phyloP scores from a whole-genome alignment of 2,329 filamentous ascomycete species.

The Lecanicillium sp. region DNA sequence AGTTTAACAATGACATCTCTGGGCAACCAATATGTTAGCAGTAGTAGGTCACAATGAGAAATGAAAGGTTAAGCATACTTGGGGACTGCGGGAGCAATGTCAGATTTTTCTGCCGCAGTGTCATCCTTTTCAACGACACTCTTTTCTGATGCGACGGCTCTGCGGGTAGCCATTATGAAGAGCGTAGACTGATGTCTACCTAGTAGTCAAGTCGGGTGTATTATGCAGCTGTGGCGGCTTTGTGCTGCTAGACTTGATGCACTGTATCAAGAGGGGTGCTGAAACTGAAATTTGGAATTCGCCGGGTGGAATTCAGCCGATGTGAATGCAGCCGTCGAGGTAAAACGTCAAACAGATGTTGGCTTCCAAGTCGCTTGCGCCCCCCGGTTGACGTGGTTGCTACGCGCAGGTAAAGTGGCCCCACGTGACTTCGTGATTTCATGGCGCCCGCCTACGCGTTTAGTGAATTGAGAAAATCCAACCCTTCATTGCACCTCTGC shows the following conservation, averaged over 20 bases:
- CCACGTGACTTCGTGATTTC: constrained; percentile 18
- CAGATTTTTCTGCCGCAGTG: constrained; percentile 47
- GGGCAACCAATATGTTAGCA: constrained; percentile 6
- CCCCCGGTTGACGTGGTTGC: neutral
- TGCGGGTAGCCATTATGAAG: constrained; percentile 57
- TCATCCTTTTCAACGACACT: constrained; percentile 55
- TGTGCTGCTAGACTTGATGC: neutral
- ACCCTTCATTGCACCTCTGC: too few relatives aligned
- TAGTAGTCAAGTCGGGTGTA: constrained; percentile 8
- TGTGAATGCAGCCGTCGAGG: too few relatives aligned
- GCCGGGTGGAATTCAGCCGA: too few relatives aligned
- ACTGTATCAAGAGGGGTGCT: too few relatives aligned
- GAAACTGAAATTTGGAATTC: too few relatives aligned
- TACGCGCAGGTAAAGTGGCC: constrained; percentile 5
- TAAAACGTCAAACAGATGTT: neutral
- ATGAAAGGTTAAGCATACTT: constrained; percentile 38
- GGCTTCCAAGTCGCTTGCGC: too few relatives aligned
- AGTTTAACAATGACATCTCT: constrained; percentile 86
- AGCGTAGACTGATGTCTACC: neutral
- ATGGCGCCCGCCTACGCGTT: constrained; percentile 1
- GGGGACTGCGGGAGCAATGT: constrained; percentile 76
- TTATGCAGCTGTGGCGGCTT: too few relatives aligned
- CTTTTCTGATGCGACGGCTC: constrained; percentile 59
- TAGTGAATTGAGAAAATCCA: too few relatives aligned
- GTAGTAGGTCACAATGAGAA: neutral